Evolutionary conservation across 2,329 filamentous ascomycete genomes (phyloP), one percentile per base, ranked within the genome.

Genomic region (Seiridium unicorne): DNA sequence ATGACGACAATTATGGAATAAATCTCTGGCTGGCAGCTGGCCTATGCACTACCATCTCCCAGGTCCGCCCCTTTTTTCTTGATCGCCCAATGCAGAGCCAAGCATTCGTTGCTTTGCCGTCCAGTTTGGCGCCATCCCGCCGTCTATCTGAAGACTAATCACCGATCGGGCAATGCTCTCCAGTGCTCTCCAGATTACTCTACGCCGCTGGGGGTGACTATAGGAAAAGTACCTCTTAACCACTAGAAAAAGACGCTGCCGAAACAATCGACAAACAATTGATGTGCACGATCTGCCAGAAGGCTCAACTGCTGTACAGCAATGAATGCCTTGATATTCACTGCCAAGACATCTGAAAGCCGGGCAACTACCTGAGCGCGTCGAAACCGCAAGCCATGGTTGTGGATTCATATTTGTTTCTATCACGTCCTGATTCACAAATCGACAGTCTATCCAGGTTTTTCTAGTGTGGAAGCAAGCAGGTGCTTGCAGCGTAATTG

Each of bases 1-100:
- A 53, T 53, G 49, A 53, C 49, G 49, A 53, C 49, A 53, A 38
- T 53, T 35, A 53, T 53, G 49, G 49, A 53, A 35, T 35, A 53
- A 35, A 36, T 35, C 18, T 35, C 32, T n/a, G 49, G 31, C 49
- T 32, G 32, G 9, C 49, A 8, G 6, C 18, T 53, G 35, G 49
- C 32, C 49, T 36, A 11, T 32, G 49, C 49, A 34, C 49, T 53
- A 53, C 34, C 31, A n/a, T 38, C 13, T 10, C 18, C 11, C 6
- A 53, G 11, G 13, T 10, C 49, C 35, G n/a, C 49, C 32, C 49
- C 49, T 34, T 35, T 53, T 53, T 38, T 53, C 32, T 38, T 53
- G 26, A n/a, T 53, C 34, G 32, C 49, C 34, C 49, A 53, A 53
- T 53, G 35, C 49, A 53, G 49, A 38, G 18, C 18, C 18, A 26